A percentile compares a stretch with the other conserved stretches of the same genome.
Conservation (phyloP, 2,329 filamentous ascomycete species). For the Ceratocystis variospora region DNA sequence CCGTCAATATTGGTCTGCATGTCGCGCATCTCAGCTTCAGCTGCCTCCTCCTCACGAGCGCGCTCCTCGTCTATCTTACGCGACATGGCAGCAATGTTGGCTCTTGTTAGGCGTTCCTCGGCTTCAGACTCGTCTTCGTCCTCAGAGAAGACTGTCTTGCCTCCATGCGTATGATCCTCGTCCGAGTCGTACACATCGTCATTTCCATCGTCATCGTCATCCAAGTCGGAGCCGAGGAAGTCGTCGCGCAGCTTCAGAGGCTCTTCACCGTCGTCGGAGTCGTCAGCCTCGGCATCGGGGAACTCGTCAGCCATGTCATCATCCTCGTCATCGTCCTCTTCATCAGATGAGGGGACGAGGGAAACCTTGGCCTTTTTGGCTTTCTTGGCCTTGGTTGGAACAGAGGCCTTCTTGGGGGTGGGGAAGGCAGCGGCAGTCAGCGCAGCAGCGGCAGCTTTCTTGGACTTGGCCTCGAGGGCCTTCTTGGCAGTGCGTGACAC, state of each 20-base stretch:
- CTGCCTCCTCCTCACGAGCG: slow-evolving; percentile 67
- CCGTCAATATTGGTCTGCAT: slow-evolving; percentile 88
- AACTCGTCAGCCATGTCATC: slow-evolving; percentile 33
- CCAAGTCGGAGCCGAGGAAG: slow-evolving; percentile 32
- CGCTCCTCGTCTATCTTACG: slow-evolving; percentile 66
- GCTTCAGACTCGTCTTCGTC: slow-evolving; percentile 80
- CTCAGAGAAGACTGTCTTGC: slow-evolving; percentile 75
- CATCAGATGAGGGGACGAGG: slow-evolving; percentile 26
- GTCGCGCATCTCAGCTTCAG: slow-evolving; percentile 73
- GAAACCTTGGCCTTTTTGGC: slow-evolving; percentile 23
- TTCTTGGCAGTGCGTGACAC: slow-evolving; percentile 25
- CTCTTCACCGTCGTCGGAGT: slow-evolving; percentile 34
- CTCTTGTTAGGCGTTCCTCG: slow-evolving; percentile 82
- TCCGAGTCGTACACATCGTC: slow-evolving; percentile 61
- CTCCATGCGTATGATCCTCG: slow-evolving; percentile 39
- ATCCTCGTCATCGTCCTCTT: slow-evolving; percentile 27
- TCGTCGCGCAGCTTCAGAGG: slow-evolving; percentile 38
- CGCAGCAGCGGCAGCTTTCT: slow-evolving; percentile 26
- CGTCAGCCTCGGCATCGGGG: slow-evolving; percentile 29
- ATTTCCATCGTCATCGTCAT: slow-evolving; percentile 31
- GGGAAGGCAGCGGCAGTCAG: slow-evolving; percentile 22
- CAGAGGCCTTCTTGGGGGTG: slow-evolving; percentile 24
- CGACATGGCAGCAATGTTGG: slow-evolving; percentile 88
- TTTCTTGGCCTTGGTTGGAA: slow-evolving; percentile 26
- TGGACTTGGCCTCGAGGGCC: slow-evolving; percentile 23